Evolutionary conservation across 2,329 filamentous ascomycete species (phyloP), one percentile per base, ranked within the genome.

Genomic region (Clarireedia paspali): DNA sequence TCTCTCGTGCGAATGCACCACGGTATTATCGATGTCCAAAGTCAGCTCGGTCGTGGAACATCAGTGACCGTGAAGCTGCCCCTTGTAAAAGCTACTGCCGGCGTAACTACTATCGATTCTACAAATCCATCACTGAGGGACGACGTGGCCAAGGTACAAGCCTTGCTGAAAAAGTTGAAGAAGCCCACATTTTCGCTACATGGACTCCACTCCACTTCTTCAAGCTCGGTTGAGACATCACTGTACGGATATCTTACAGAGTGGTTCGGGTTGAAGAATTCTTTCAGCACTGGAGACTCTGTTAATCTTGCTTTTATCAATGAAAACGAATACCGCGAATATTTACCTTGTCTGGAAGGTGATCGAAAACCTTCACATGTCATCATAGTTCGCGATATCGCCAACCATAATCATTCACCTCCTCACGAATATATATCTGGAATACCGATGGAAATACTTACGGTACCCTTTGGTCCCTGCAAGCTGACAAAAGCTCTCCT

Each of bases 1-100:
- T 71, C 73, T 52, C 78, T 86, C 24, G 78, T 85, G 15, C 75
- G 77, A 46, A 76, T 79, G 20, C 71, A 87, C 0, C 74, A 77
- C 27, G 83, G 83, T 1, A 75, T 71, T 5, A 80, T 87, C 39
- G 74, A 80, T n/a, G 74, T 87, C 30, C 74, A 74, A 47, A 82
- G 75, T 47, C 71, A 77, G 50, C 70, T 74, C 10, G 73, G 74
- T 1, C 71, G 75, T 38, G 81, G 82, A 2, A 83, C 81, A 0
- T 74, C 75, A 9, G 74, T 83, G 2, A 73, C 71, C 5, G 75
- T 80, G 10, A 73, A 70, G 38, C 15, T 60, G 4, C 58, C 58
- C 26, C 47, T 59, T 6, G 20, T 15, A n/a, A 47, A 47, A 3
- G 42, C 50, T 17, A n/a, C 14, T 24, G n/a, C 23, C 34, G 20